A percentile compares a stretch with the other conserved stretches of the same genome.
Conservation (phyloP, 352 stramenopile species). For the Globisporangium heterothallicum region DNA sequence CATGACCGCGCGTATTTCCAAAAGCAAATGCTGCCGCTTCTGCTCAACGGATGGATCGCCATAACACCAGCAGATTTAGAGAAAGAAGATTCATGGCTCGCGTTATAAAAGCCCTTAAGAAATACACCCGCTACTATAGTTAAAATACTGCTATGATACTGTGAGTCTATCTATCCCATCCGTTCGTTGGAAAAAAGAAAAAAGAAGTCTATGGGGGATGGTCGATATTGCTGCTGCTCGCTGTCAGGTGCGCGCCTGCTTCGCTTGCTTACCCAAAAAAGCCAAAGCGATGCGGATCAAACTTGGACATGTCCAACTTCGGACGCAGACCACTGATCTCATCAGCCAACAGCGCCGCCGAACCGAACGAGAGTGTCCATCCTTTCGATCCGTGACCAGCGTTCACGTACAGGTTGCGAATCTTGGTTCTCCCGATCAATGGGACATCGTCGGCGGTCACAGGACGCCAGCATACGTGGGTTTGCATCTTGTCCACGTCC, state of each 20-base stretch:
- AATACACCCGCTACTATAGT: not conserved
- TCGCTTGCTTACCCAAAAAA: slow-evolving; percentile 45
- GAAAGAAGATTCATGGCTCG: slow-evolving; percentile 24
- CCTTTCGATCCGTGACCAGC: slow-evolving; percentile 80
- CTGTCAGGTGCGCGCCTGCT: not conserved
- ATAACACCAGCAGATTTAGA: slow-evolving; percentile 20
- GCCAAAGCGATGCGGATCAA: slow-evolving; percentile 70
- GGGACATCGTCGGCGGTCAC: slow-evolving; percentile 82
- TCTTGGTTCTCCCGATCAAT: slow-evolving; percentile 71
- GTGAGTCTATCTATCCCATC: slow-evolving; percentile 1
- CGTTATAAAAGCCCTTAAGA: slow-evolving; percentile 5
- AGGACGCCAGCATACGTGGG: slow-evolving; percentile 77
- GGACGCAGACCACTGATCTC: slow-evolving; percentile 72
- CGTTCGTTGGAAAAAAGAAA: not conserved
- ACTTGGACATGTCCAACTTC: slow-evolving; percentile 81
- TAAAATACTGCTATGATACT: slow-evolving; percentile 15
- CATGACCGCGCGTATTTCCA: slow-evolving; percentile 21
- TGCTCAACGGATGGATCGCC: slow-evolving; percentile 30
- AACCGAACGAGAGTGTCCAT: slow-evolving; percentile 81
- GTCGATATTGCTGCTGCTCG: not conserved
- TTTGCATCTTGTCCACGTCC: slow-evolving; percentile 69
- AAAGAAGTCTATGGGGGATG: not conserved
- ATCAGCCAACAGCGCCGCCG: slow-evolving; percentile 68
- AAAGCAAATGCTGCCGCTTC: slow-evolving; percentile 26
- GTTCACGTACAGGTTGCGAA: slow-evolving; percentile 84